Evolutionary conservation across 139 green algal species (phyloP).

Genomic region (Klebsormidium nitens): DNA sequence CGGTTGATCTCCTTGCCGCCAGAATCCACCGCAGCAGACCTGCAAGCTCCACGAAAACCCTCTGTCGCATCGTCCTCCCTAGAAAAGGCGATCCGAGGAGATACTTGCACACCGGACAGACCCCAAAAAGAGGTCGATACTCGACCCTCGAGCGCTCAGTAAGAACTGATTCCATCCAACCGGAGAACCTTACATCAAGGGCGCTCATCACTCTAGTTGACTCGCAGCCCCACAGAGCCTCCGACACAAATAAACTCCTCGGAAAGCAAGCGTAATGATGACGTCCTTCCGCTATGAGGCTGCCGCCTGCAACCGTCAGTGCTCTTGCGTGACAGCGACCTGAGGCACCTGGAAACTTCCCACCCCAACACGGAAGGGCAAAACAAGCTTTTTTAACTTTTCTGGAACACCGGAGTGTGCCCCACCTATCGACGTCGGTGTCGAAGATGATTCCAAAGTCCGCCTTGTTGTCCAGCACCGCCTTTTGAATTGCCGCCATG

Average conservation of each 20-base stretch:
- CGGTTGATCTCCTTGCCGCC: constrained; percentile 79
- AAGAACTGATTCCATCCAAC: too few species aligned
- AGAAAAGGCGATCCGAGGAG: not conserved
- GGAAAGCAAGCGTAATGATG: too few species aligned
- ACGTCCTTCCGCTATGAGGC: too few species aligned
- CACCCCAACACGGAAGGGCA: too few species aligned
- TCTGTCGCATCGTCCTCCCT: not conserved
- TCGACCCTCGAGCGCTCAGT: too few species aligned
- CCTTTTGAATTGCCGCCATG: constrained; percentile 57
- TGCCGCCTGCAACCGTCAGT: too few species aligned
- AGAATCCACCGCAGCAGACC: constrained; percentile 60
- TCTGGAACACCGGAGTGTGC: too few species aligned
- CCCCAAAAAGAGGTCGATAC: too few species aligned
- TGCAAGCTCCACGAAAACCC: constrained; percentile 24
- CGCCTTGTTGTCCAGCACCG: constrained; percentile 51
- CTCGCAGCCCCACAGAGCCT: not conserved
- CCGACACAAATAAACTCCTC: too few species aligned
- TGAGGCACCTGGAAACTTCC: too few species aligned
- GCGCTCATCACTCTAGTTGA: not conserved
- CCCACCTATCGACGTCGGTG: constrained; percentile 89
- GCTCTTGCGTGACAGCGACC: too few species aligned
- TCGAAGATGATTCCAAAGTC: constrained; percentile 95
- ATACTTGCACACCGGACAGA: too few species aligned
- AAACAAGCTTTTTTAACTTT: not conserved
- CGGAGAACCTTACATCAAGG: not conserved